phyloP scores from a whole-genome alignment of 371 early-diverging fungal genomes.

The Funneliformis caledonium region DNA sequence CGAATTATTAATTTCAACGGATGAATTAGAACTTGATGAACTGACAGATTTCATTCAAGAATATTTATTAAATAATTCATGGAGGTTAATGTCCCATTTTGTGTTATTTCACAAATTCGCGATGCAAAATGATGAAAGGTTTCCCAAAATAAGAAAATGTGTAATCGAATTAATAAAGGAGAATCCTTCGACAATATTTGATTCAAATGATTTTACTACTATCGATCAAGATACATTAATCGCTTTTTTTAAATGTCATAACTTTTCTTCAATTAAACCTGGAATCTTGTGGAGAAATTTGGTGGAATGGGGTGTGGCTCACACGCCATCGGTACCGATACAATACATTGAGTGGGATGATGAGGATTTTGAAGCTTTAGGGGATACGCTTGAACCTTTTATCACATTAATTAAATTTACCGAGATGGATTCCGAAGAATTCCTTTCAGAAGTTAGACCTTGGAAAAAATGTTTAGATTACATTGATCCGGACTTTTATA shows the following conservation, averaged over 20 bases:
- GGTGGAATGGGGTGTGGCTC: conserved; percentile 22
- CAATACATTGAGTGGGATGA: not conserved
- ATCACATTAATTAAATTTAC: conserved; percentile 17
- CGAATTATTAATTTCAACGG: conserved; percentile 29
- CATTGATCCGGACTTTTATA: not conserved
- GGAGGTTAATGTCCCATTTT: conserved; percentile 21
- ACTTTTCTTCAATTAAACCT: conserved; percentile 13
- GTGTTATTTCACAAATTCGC: not conserved
- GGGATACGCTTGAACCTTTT: not conserved
- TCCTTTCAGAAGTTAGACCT: not conserved
- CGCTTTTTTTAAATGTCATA: conserved; percentile 13
- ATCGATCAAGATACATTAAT: conserved; percentile 20
- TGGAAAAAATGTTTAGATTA: conserved; percentile 7
- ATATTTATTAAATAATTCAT: conserved; percentile 7
- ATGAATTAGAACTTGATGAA: conserved; percentile 9
- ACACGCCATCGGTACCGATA: not conserved
- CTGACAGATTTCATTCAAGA: conserved; percentile 2
- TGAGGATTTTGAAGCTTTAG: conserved; percentile 8
- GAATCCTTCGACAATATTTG: conserved; percentile 5
- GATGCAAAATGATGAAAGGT: not conserved
- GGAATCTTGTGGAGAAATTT: conserved; percentile 9
- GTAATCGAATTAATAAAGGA: conserved; percentile 19
- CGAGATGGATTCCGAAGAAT: conserved; percentile 14
- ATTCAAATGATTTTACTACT: conserved; percentile 26
- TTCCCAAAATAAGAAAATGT: conserved; percentile 18